Evolutionary conservation across 1,284 basidiomycete genomes (phyloP).

Genomic region (Grifola frondosa): DNA sequence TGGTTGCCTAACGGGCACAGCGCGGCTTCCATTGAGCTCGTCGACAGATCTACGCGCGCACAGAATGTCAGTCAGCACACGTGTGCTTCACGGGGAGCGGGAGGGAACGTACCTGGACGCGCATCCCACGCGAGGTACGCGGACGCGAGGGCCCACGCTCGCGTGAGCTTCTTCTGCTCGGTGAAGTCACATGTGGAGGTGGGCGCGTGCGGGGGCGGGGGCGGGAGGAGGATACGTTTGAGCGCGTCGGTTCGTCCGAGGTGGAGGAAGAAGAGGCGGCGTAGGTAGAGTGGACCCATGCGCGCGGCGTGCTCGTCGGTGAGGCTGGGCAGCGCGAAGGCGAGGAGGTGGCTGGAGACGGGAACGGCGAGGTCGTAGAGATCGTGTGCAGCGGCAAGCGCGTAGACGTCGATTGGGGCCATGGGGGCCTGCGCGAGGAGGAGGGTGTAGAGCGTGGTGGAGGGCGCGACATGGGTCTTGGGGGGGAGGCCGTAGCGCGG

Average conservation of each 20-base stretch:
- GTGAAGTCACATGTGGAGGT: constrained; percentile 36
- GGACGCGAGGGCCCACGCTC: constrained; percentile 40
- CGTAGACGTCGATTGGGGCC: constrained; percentile 36
- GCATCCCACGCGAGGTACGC: constrained; percentile 42
- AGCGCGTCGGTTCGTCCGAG: constrained; percentile 41
- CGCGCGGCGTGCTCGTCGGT: constrained; percentile 34
- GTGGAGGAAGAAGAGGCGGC: constrained; percentile 41
- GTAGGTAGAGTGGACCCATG: constrained; percentile 39
- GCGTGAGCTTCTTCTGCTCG: constrained; percentile 40
- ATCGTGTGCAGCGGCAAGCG: constrained; percentile 34
- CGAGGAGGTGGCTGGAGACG: constrained; percentile 35
- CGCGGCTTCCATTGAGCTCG: constrained; percentile 35
- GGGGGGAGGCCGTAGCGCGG: constrained; percentile 32
- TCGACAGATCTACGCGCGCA: constrained; percentile 38
- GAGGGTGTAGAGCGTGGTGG: constrained; percentile 30
- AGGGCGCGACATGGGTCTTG: constrained; percentile 23
- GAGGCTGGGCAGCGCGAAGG: constrained; percentile 32
- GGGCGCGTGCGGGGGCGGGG: constrained; percentile 37
- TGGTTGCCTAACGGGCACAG: constrained; percentile 35
- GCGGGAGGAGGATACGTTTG: constrained; percentile 38
- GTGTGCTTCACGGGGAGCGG: not conserved
- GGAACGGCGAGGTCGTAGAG: constrained; percentile 38
- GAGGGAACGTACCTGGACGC: constrained; percentile 31
- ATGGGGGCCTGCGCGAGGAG: constrained; percentile 36
- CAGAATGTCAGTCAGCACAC: constrained; percentile 1